Conservation (phyloP, 805 yeast species). For the Groenewaldozyma salmanticensis region DNA sequence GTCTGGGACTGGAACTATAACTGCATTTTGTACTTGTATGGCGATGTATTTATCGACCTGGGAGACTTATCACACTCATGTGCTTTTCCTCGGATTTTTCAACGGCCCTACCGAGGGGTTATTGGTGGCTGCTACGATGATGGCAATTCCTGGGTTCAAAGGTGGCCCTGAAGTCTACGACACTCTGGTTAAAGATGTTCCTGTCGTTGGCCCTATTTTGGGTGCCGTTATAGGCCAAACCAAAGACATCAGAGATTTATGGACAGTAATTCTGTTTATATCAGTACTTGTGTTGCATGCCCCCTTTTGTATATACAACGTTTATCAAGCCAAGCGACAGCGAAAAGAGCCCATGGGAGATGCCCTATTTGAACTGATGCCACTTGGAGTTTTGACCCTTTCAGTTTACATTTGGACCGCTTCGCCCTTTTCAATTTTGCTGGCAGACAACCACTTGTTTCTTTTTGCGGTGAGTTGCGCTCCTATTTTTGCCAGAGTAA, state of each 20-base stretch:
- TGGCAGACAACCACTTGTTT: conserved; percentile 41
- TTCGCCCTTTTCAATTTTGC: conserved; percentile 39
- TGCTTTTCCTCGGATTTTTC: conserved; percentile 65
- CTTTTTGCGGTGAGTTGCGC: conserved; percentile 72
- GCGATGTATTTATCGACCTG: conserved; percentile 64
- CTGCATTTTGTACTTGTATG: conserved; percentile 63
- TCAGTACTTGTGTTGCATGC: conserved; percentile 49
- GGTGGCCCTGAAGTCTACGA: conserved; percentile 64
- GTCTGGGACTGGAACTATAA: conserved; percentile 62
- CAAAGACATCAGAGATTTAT: conserved; percentile 17
- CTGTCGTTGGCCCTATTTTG: conserved; percentile 5
- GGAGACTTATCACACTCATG: conserved; percentile 92
- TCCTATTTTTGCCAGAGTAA: conserved; percentile 77
- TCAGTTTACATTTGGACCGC: conserved; percentile 38
- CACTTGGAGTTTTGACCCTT: conserved; percentile 50
- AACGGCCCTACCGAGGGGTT: conserved; percentile 98
- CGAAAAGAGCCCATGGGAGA: conserved; percentile 32
- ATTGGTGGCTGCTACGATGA: conserved; percentile 49
- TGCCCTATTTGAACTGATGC: conserved; percentile 48
- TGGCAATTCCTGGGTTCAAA: conserved; percentile 54
- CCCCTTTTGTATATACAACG: conserved; percentile 49
- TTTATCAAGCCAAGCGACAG: conserved; percentile 37
- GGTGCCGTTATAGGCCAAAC: conserved; percentile 7
- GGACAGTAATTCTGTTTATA: conserved; percentile 21
- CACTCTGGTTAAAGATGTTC: conserved; percentile 31